These are phyloP conservation scores for Chlamydomonas incerta DNA, from an alignment of 139 green algal genomes.

Conservation along the genomic window DNA sequence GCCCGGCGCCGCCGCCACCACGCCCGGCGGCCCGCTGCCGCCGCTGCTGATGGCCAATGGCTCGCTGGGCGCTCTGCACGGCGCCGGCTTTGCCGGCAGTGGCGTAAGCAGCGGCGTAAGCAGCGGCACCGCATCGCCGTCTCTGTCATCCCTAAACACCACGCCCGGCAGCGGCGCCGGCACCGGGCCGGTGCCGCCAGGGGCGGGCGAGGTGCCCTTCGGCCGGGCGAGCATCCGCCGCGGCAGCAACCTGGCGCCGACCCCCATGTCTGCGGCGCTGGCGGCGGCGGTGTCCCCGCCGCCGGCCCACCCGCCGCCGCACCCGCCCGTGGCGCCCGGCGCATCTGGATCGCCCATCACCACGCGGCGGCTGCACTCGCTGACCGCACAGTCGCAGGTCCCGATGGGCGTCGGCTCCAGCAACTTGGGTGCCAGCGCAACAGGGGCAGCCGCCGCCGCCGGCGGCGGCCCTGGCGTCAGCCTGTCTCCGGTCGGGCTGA, in stretches of 20 bases:
- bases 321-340: not conserved
- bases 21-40: not conserved
- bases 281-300: not conserved
- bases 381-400: too few relatives aligned
- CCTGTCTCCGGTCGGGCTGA: too few relatives aligned
- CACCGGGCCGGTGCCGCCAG: too few relatives aligned
- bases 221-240: not conserved
- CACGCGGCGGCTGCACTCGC: not conserved
- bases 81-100: not conserved
- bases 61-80: not conserved
- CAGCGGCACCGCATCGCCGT: not conserved
- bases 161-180: not conserved
- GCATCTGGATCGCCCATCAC: not conserved
- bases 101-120: not conserved
- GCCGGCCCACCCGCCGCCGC: not conserved
- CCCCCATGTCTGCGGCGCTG: not conserved
- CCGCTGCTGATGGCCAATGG: not conserved
- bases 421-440: too few relatives aligned
- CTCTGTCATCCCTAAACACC: not conserved
- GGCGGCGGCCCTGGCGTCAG: too few relatives aligned
- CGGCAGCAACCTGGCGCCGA: constrained; percentile 25
- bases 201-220: not conserved
- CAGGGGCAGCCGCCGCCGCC: too few relatives aligned
- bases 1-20: too few relatives aligned
- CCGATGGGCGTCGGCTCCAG: too few relatives aligned